These are phyloP conservation scores for Trametes maxima DNA, from an alignment of 768 basidiomycete genomes.

Conservation along the genomic window DNA sequence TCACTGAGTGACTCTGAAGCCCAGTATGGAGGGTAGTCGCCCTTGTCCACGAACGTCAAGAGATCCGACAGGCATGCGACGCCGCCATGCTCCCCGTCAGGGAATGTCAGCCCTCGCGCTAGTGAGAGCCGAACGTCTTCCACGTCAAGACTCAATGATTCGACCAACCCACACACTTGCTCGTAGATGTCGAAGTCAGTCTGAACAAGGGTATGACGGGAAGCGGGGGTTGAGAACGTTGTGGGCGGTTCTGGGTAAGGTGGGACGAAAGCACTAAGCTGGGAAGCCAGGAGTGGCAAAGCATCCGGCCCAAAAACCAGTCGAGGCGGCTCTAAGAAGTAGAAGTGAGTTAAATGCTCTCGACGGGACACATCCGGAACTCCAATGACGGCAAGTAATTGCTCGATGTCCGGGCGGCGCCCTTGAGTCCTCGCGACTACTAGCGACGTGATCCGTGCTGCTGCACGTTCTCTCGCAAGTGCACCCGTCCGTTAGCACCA, in stretches of 20 bases:
- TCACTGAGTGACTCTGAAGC: constrained; percentile 46
- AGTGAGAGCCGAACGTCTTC: constrained; percentile 75
- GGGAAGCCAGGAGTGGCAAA: constrained; percentile 61
- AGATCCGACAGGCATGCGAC: constrained; percentile 63
- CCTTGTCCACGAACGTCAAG: constrained; percentile 74
- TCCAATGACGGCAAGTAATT: no score
- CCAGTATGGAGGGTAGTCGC: constrained; percentile 71
- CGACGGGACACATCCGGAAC: no score
- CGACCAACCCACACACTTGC: constrained; percentile 73
- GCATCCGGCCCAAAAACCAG: constrained; percentile 63
- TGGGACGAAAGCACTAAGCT: constrained; percentile 62
- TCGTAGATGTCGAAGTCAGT: constrained; percentile 75
- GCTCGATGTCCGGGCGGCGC: background rate
- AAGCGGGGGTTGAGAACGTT: constrained; percentile 44
- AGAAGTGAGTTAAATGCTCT: background rate
- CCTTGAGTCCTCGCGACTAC: background rate
- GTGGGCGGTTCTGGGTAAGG: constrained; percentile 46
- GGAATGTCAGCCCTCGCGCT: constrained; percentile 63
- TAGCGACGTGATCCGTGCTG: no score
- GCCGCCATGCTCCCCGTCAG: constrained; percentile 53
- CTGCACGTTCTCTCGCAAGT: no score
- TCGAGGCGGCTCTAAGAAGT: constrained; percentile 41
- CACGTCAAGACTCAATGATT: constrained; percentile 76
- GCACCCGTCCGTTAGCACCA: no score
- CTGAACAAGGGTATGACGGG: constrained; percentile 49